Evolutionary conservation across 2,329 filamentous ascomycete species (phyloP).

Genomic region (Sphaceloma murrayae): DNA sequence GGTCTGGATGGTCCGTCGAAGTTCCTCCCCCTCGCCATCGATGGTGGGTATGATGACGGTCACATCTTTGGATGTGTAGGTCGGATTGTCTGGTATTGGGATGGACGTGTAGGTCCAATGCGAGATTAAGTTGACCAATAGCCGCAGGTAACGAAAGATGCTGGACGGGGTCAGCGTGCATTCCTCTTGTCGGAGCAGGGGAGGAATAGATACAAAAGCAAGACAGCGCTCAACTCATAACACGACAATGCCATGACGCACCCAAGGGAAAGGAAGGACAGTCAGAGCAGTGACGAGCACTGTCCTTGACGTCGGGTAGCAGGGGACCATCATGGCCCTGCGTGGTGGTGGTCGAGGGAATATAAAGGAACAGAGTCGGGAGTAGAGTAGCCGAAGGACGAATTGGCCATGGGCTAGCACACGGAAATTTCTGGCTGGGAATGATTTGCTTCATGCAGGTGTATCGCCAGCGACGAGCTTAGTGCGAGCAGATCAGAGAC

Average conservation of each 20-base stretch:
- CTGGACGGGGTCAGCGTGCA: too few species aligned
- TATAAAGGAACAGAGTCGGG: slow-evolving; percentile 12
- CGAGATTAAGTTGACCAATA: slow-evolving; percentile 74
- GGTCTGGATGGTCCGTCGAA: slow-evolving; percentile 70
- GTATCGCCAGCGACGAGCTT: slow-evolving; percentile 11
- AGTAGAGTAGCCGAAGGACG: slow-evolving; percentile 12
- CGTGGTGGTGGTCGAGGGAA: slow-evolving; percentile 9
- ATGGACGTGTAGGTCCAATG: slow-evolving; percentile 84
- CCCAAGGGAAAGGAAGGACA: slow-evolving; percentile 15
- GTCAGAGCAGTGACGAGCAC: slow-evolving; percentile 17
- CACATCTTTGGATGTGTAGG: slow-evolving; percentile 70
- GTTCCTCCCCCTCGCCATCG: slow-evolving; percentile 73
- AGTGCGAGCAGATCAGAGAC: slow-evolving; percentile 15
- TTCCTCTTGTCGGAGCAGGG: background rate
- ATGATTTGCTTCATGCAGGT: slow-evolving; percentile 14
- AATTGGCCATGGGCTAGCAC: background rate
- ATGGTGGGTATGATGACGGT: slow-evolving; percentile 92
- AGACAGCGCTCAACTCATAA: slow-evolving; percentile 18
- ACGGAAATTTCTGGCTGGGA: slow-evolving; percentile 13
- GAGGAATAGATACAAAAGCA: slow-evolving; percentile 19
- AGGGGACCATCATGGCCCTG: background rate
- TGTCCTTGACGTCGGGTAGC: slow-evolving; percentile 6
- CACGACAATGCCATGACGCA: slow-evolving; percentile 20
- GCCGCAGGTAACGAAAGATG: slow-evolving; percentile 76
- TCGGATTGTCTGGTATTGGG: slow-evolving; percentile 71